Conservation (phyloP, 108 stramenopile genomes). For the Skeletonema potamos region DNA sequence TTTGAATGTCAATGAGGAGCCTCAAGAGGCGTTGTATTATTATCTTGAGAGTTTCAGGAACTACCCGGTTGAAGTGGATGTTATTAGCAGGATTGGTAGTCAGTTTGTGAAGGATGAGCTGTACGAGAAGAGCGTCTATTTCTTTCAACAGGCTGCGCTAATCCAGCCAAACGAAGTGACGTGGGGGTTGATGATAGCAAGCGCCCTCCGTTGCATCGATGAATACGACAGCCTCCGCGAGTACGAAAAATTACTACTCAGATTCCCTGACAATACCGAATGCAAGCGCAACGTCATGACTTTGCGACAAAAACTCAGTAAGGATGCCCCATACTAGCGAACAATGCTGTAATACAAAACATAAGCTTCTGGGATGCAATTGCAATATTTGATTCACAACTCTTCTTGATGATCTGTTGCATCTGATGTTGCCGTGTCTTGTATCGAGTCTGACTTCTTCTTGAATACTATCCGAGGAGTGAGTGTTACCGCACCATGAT, state of each 20-base stretch:
- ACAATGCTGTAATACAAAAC: not conserved
- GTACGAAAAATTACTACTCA: conserved; percentile 54
- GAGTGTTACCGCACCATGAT: conserved; percentile 35
- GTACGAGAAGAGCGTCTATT: conserved; percentile 85
- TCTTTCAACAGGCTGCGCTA: conserved; percentile 82
- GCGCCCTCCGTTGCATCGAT: conserved; percentile 76
- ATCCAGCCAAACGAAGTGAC: conserved; percentile 88
- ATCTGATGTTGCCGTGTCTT: not conserved
- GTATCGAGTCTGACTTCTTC: not conserved
- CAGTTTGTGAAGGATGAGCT: conserved; percentile 90
- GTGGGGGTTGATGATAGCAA: conserved; percentile 86
- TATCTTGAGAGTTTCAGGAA: conserved; percentile 78
- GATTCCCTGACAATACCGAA: not conserved
- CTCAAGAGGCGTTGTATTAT: conserved; percentile 64
- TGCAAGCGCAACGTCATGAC: conserved; percentile 62
- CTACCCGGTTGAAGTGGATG: conserved; percentile 84
- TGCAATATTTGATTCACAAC: not conserved
- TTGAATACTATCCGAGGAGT: conserved; percentile 41
- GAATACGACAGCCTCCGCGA: conserved; percentile 53
- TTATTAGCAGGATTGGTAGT: conserved; percentile 84
- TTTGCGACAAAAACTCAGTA: conserved; percentile 51
- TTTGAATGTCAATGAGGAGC: conserved; percentile 54
- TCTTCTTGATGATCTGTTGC: not conserved
- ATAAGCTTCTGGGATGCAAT: not conserved
- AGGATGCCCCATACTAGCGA: conserved; percentile 5